Conservation (phyloP, 495 filamentous ascomycete species). For the Penicillium malachiteum region DNA sequence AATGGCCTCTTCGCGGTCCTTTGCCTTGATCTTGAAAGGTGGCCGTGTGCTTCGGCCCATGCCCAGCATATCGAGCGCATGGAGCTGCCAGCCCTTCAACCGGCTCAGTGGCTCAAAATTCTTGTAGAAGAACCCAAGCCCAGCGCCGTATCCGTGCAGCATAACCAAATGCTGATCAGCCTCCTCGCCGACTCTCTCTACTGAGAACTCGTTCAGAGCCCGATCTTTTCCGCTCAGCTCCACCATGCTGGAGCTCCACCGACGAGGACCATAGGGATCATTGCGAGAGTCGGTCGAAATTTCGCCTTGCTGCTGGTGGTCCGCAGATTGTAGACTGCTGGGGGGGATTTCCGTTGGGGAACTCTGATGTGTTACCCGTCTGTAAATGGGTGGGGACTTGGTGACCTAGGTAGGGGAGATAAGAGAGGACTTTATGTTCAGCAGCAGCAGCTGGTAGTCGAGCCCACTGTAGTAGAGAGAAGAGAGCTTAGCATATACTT, state of each 20-base stretch:
- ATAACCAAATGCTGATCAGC: slow-evolving; percentile 87
- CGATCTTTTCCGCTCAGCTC: slow-evolving; percentile 81
- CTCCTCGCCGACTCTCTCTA: slow-evolving; percentile 77
- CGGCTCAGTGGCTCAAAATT: slow-evolving; percentile 88
- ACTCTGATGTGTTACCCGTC: slow-evolving; percentile 54
- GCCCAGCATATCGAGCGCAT: slow-evolving; percentile 87
- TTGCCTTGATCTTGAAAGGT: slow-evolving; percentile 76
- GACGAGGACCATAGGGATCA: slow-evolving; percentile 83
- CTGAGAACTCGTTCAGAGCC: slow-evolving; percentile 86
- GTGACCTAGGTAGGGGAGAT: slow-evolving; percentile 79
- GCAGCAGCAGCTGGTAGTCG: slow-evolving; percentile 76
- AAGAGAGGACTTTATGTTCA: slow-evolving; percentile 86
- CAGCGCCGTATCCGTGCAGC: slow-evolving; percentile 95
- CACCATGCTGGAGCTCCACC: slow-evolving; percentile 84
- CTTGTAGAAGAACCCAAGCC: slow-evolving; percentile 95
- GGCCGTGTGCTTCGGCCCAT: slow-evolving; percentile 91
- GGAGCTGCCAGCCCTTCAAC: slow-evolving; percentile 79
- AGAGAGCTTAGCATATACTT: slow-evolving; percentile 2
- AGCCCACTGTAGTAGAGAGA: slow-evolving; percentile 63
- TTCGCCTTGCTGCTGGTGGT: slow-evolving; percentile 38
- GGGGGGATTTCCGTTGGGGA: slow-evolving; percentile 36
- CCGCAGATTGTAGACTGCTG: slow-evolving; percentile 39
- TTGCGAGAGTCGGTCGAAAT: slow-evolving; percentile 48
- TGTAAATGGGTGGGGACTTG: slow-evolving; percentile 68
- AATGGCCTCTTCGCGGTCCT: slow-evolving; percentile 77